A percentile compares a stretch with the other conserved stretches of the same genome.
Evolutionary conservation across 2,329 filamentous ascomycete species (phyloP).

Genomic region (Rhinocladiella mackenziei): DNA sequence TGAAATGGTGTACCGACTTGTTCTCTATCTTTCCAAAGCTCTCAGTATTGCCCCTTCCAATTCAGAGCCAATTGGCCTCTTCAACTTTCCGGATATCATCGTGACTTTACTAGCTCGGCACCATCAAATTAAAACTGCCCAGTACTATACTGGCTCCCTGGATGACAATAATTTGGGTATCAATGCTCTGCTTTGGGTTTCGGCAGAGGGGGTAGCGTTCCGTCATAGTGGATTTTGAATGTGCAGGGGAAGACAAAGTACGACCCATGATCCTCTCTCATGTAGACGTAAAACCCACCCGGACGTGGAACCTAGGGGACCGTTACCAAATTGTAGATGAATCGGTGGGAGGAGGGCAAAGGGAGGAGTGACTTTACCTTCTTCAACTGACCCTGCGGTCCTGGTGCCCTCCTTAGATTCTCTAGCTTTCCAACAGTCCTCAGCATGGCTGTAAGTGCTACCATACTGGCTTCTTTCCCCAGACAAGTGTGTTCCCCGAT

Average conservation of each 20-base stretch:
- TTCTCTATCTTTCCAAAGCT: no score
- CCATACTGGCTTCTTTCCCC: slow-evolving; percentile 57
- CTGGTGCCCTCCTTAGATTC: slow-evolving; percentile 58
- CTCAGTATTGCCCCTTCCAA: no score
- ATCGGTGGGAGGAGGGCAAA: background rate
- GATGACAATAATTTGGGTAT: no score
- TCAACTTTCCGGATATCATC: no score
- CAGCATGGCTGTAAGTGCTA: slow-evolving; percentile 65
- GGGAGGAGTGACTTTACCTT: slow-evolving; percentile 38
- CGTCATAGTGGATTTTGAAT: slow-evolving; percentile 46
- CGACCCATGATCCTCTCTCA: slow-evolving; percentile 62
- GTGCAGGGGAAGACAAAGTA: slow-evolving; percentile 51
- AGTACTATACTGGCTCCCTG: no score
- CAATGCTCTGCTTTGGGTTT: slow-evolving; percentile 9
- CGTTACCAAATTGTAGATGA: no score
- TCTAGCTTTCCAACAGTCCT: slow-evolving; percentile 59
- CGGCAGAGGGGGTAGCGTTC: slow-evolving; percentile 31
- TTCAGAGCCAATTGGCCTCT: no score
- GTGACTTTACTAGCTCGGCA: no score
- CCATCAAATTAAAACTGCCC: no score
- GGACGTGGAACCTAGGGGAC: slow-evolving; percentile 44
- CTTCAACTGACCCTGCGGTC: slow-evolving; percentile 64
- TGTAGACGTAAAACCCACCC: slow-evolving; percentile 57
- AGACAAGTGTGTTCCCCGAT: slow-evolving; percentile 61
- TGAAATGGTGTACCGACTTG: no score